Evolutionary conservation across 2,329 filamentous ascomycete species (phyloP).

Genomic region (Fusarium foetens): DNA sequence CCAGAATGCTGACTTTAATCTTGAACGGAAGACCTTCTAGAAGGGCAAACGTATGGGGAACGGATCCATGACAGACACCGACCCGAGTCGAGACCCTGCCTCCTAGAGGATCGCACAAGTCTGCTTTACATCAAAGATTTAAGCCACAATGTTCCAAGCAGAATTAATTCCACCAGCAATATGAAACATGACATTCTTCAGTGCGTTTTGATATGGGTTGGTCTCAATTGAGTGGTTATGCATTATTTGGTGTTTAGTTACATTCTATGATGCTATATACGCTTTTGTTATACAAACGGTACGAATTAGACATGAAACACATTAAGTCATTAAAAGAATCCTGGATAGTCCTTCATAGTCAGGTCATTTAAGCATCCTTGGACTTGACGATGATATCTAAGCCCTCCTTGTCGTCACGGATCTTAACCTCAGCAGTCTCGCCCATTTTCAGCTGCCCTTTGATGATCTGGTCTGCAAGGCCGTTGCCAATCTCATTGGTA

Average conservation of each 20-base stretch:
- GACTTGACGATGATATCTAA: conserved; percentile 59
- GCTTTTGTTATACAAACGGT: conserved; percentile 14
- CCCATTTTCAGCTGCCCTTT: conserved; percentile 81
- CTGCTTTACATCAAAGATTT: not conserved
- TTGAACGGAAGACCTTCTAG: not conserved
- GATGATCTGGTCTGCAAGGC: conserved; percentile 91
- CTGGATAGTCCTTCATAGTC: not conserved
- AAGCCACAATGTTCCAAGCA: not conserved
- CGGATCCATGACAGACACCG: not conserved
- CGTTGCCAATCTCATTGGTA: conserved; percentile 87
- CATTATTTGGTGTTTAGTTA: conserved; percentile 15
- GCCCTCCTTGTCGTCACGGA: conserved; percentile 70
- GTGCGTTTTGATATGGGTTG: not conserved
- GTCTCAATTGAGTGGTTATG: conserved; percentile 5
- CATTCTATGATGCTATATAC: conserved; percentile 22
- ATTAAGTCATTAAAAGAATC: conserved; percentile 35
- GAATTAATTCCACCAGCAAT: not conserved
- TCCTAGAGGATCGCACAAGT: not conserved
- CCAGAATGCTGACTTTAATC: not conserved
- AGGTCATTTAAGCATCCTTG: conserved; percentile 23
- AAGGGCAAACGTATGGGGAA: not conserved
- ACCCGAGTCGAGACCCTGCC: not conserved
- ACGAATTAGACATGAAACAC: conserved; percentile 36
- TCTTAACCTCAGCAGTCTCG: conserved; percentile 74
- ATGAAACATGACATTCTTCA: not conserved